A percentile compares a stretch with the other conserved stretches of the same genome.
Evolutionary conservation across 2,329 filamentous ascomycete genomes (phyloP).

Genomic region (Ustilaginoidea virens): DNA sequence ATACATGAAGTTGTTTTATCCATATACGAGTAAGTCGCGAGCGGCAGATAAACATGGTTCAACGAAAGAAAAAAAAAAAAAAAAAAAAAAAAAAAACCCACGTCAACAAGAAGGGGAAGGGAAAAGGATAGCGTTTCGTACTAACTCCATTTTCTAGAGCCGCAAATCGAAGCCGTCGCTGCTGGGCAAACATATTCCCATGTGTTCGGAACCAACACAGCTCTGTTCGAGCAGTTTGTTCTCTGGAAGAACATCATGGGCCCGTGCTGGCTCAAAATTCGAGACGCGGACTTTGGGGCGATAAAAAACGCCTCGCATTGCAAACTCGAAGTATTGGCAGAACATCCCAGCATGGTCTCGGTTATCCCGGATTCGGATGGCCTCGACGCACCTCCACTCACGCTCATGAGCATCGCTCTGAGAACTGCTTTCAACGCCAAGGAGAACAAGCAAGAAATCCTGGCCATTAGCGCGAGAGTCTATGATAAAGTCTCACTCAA

Average conservation of each 20-base stretch:
- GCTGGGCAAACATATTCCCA: conserved; percentile 84
- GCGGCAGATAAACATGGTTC: no score
- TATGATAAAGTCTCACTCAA: conserved; percentile 81
- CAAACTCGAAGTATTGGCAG: conserved; percentile 78
- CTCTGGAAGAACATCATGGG: conserved; percentile 99
- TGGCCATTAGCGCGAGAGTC: conserved; percentile 79
- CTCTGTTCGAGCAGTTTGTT: conserved; percentile 94
- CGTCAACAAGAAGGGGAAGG: no score
- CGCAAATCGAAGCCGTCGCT: conserved; percentile 51
- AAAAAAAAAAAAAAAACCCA: no score
- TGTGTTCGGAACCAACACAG: conserved; percentile 85
- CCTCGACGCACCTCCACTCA: conserved; percentile 71
- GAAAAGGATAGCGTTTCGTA: no score
- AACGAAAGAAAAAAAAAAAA: no score
- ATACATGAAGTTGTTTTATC: conserved; percentile 92
- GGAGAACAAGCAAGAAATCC: conserved; percentile 91
- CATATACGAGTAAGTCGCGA: conserved; percentile 53
- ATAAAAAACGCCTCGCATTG: conserved; percentile 93
- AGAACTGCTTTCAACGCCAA: conserved; percentile 79
- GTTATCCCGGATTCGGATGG: conserved; percentile 64
- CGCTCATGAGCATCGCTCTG: conserved; percentile 87
- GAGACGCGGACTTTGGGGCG: conserved; percentile 66
- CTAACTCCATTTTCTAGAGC: conserved; percentile 28
- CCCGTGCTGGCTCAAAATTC: conserved; percentile 89
- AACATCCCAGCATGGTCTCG: conserved; percentile 61